phyloP scores from a whole-genome alignment of 257 asterid species.

The Primulina eburnea region DNA sequence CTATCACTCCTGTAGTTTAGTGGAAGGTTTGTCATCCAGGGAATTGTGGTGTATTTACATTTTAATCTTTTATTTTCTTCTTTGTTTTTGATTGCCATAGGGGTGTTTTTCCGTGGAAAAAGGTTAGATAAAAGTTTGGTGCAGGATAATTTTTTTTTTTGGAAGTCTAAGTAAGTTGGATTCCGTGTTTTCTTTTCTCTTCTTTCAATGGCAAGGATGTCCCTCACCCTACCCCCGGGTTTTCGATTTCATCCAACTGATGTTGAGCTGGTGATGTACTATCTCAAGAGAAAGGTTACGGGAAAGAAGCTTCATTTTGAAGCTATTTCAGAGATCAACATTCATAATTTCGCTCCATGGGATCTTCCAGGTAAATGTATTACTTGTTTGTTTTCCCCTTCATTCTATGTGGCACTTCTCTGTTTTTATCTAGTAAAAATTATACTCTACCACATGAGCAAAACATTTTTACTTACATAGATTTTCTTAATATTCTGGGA shows the following conservation, averaged over 20 bases:
- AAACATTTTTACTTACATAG: neutral
- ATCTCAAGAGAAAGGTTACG: slow-evolving; percentile 68
- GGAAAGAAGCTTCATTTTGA: slow-evolving; percentile 60
- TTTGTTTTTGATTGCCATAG: neutral
- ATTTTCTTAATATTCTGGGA: neutral
- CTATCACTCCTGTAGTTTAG: slow-evolving; percentile 16
- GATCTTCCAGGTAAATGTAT: slow-evolving; percentile 76
- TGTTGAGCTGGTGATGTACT: slow-evolving; percentile 70
- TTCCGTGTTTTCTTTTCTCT: slow-evolving; percentile 15
- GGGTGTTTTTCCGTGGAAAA: no score
- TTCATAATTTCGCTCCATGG: slow-evolving; percentile 72
- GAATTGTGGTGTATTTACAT: slow-evolving; percentile 16
- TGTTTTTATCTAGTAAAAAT: neutral
- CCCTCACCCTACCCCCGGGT: slow-evolving; percentile 62
- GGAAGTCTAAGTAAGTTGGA: slow-evolving; percentile 19
- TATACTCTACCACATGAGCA: neutral
- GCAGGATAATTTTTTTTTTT: slow-evolving; percentile 5
- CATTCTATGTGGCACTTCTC: neutral
- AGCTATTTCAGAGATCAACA: slow-evolving; percentile 75
- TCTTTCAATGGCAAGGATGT: slow-evolving; percentile 35
- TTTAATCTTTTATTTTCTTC: slow-evolving; percentile 13
- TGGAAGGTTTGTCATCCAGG: slow-evolving; percentile 2
- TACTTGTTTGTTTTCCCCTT: neutral
- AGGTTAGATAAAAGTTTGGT: no score
- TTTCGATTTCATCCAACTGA: slow-evolving; percentile 93